A percentile compares a stretch with the other conserved stretches of the same genome.
These are phyloP conservation scores for Avena insularis DNA, from an alignment of 176 grass and related monocot species.

Conservation along the genomic window DNA sequence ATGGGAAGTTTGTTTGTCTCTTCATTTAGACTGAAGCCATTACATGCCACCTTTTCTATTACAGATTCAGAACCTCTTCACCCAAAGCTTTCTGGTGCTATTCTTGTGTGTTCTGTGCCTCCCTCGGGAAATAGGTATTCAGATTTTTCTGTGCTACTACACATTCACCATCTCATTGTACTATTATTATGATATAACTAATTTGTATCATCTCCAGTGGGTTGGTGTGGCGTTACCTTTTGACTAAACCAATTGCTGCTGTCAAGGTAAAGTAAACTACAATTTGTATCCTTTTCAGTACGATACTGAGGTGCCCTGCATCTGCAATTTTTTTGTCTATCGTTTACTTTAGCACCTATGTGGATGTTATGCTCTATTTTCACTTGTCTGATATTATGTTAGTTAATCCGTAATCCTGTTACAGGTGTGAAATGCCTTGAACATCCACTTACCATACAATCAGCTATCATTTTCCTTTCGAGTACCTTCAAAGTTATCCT, in stretches of 20 bases:
- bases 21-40: conserved; percentile 32
- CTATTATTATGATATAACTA: conserved; percentile 41
- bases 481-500: neutral
- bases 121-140: conserved; percentile 88
- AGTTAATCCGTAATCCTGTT: neutral
- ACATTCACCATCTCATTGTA: conserved; percentile 3
- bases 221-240: conserved; percentile 87
- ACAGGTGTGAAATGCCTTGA: conserved; percentile 8
- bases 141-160: neutral
- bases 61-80: conserved; percentile 35
- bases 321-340: neutral
- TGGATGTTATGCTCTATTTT: neutral
- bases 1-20: neutral
- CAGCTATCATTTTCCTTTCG: neutral
- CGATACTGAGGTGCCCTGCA: conserved; percentile 18
- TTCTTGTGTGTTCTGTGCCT: conserved; percentile 92
- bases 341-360: neutral
- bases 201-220: conserved; percentile 54
- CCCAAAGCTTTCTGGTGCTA: conserved; percentile 70
- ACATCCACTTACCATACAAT: neutral
- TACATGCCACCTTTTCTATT: conserved; percentile 33
- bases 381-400: neutral
- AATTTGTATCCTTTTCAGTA: neutral
- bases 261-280: conserved; percentile 67
- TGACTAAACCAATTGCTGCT: conserved; percentile 84